These are phyloP conservation scores for Dioszegia aurantiaca DNA, from an alignment of 768 basidiomycete species.

Conservation along the genomic window DNA sequence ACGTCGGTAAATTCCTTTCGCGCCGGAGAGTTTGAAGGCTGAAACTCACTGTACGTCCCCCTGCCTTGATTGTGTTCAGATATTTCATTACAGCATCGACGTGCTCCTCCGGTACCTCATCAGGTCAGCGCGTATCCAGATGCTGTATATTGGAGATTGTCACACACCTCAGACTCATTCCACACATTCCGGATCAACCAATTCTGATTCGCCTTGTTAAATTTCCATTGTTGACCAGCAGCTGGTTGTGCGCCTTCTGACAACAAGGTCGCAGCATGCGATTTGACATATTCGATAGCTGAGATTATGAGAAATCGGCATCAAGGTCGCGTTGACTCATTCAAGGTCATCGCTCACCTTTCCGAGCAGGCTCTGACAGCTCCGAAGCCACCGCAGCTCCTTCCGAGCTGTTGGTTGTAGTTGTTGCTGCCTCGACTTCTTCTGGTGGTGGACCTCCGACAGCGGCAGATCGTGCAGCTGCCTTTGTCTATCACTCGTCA, in stretches of 20 bases:
- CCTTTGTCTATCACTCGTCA: constrained; percentile 2
- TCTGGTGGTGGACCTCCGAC: constrained; percentile 1
- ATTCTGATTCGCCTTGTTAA: constrained; percentile 44
- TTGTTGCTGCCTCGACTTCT: neutral
- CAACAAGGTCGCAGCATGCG: constrained; percentile 6
- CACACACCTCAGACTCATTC: constrained; percentile 30
- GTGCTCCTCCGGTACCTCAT: constrained; percentile 35
- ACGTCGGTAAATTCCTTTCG: too few species aligned
- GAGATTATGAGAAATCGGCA: too few species aligned
- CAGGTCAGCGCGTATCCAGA: neutral
- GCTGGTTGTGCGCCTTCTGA: constrained; percentile 3
- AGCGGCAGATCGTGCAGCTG: neutral
- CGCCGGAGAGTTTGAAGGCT: neutral
- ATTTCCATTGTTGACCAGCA: constrained; percentile 36
- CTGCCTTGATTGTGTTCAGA: constrained; percentile 38
- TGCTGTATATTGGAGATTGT: too few species aligned
- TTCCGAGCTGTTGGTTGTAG: neutral
- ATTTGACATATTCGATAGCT: constrained; percentile 31
- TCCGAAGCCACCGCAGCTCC: constrained; percentile 12
- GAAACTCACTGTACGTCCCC: constrained; percentile 23
- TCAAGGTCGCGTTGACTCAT: too few species aligned
- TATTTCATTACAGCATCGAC: constrained; percentile 37
- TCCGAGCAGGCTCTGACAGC: constrained; percentile 39
- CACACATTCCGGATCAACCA: constrained; percentile 39
- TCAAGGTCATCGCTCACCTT: too few species aligned